Evolutionary conservation across 2,329 filamentous ascomycete genomes (phyloP).

Genomic region (Fusarium poae): DNA sequence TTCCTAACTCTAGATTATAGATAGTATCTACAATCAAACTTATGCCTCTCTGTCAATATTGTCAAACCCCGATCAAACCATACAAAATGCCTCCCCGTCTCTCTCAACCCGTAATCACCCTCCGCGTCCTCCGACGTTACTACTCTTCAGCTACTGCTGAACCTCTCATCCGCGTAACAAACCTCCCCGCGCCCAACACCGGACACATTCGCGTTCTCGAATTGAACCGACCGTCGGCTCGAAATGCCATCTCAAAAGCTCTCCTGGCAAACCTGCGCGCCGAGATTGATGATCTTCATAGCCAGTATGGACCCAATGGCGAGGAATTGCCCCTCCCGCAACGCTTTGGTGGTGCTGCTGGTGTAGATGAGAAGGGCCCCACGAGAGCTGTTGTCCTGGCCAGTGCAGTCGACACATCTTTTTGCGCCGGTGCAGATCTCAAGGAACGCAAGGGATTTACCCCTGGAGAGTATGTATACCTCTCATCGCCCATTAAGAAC

Average conservation of each 20-base stretch:
- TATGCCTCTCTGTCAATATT: constrained; percentile 1
- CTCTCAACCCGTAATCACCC: constrained; percentile 30
- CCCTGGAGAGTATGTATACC: constrained; percentile 75
- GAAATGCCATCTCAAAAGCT: constrained; percentile 89
- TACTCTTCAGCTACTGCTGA: constrained; percentile 62
- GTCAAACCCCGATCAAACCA: background rate
- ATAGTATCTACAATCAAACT: background rate
- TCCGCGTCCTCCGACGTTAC: constrained; percentile 46
- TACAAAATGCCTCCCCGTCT: constrained; percentile 53
- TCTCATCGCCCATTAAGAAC: background rate
- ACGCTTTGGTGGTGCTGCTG: constrained; percentile 61
- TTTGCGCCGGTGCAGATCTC: constrained; percentile 94
- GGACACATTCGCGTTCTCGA: constrained; percentile 91
- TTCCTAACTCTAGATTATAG: constrained; percentile 6
- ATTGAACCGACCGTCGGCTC: constrained; percentile 84
- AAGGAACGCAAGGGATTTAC: constrained; percentile 87
- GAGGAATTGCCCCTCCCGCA: constrained; percentile 61
- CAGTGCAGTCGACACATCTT: constrained; percentile 86
- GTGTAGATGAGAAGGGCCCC: constrained; percentile 62
- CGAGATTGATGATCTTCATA: constrained; percentile 79
- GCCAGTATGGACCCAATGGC: constrained; percentile 68
- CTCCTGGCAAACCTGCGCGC: constrained; percentile 78
- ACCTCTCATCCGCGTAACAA: constrained; percentile 76
- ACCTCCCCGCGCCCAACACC: constrained; percentile 80
- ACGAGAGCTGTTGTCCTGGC: constrained; percentile 87